Conservation (phyloP, 2,329 filamentous ascomycete species). For the Thelonectria rubi region DNA sequence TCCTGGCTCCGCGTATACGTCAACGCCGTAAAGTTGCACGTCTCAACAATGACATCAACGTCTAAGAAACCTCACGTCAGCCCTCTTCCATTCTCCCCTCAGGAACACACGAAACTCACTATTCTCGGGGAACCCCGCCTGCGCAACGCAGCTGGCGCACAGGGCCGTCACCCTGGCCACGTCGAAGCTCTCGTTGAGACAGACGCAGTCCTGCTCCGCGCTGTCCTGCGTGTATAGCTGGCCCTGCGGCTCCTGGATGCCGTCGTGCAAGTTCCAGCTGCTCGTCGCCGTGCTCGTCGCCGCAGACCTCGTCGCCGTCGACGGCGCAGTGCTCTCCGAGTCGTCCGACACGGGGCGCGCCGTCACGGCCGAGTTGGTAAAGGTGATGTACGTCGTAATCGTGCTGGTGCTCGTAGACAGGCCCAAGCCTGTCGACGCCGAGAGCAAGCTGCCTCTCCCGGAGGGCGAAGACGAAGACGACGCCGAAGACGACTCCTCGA, state of each 20-base stretch:
- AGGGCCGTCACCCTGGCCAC: constrained; percentile 50
- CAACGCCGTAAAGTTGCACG: constrained; percentile 46
- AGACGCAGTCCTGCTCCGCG: constrained; percentile 50
- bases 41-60: constrained; percentile 48
- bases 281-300: constrained; percentile 13
- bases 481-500: constrained; percentile 1
- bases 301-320: neutral
- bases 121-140: constrained; percentile 44
- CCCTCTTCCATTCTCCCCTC: neutral
- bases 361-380: constrained; percentile 5
- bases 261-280: constrained; percentile 17
- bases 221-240: constrained; percentile 33
- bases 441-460: neutral
- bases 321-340: neutral
- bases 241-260: constrained; percentile 27
- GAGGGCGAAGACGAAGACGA: neutral
- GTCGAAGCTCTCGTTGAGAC: constrained; percentile 52
- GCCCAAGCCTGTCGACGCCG: constrained; percentile 8
- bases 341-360: neutral
- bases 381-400: constrained; percentile 11
- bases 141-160: constrained; percentile 51
- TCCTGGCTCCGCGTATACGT: constrained; percentile 46
- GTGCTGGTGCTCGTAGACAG: constrained; percentile 18
- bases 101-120: constrained; percentile 41
- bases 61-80: constrained; percentile 37